Conservation (phyloP, 257 asterid genomes). For the Fraxinus excelsior region DNA sequence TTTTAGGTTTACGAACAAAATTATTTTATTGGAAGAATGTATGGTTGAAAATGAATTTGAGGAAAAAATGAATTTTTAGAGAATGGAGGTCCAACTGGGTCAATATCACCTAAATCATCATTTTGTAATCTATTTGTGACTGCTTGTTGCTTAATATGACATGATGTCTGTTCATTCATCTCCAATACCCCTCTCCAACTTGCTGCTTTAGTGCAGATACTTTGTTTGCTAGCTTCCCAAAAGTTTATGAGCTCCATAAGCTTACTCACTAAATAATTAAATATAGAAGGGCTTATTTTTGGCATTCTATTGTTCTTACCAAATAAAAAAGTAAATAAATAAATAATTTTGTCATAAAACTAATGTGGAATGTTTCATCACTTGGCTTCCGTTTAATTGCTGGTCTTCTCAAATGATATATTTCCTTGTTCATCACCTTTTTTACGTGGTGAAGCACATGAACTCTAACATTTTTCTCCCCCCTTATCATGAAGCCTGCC, state of each 20-base stretch:
- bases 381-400: not conserved
- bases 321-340: not conserved
- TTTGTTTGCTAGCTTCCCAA: not conserved
- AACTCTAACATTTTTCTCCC: conserved; percentile 26
- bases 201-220: not conserved
- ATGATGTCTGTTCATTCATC: not conserved
- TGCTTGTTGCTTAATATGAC: not conserved
- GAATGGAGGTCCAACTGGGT: no score
- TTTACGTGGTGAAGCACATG: conserved; percentile 1
- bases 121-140: not conserved
- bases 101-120: not conserved
- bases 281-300: not conserved
- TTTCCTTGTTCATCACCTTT: conserved; percentile 3
- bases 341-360: not conserved
- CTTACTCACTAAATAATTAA: not conserved
- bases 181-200: not conserved
- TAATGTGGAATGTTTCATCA: not conserved
- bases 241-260: not conserved
- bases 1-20: no score
- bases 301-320: not conserved
- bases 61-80: no score
- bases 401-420: not conserved
- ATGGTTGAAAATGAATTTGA: no score
- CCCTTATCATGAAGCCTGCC: conserved; percentile 74
- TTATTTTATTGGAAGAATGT: no score